Evolutionary conservation across 2,329 filamentous ascomycete species (phyloP), one percentile per base, ranked within the genome.

Genomic region (Xylaria sp.): DNA sequence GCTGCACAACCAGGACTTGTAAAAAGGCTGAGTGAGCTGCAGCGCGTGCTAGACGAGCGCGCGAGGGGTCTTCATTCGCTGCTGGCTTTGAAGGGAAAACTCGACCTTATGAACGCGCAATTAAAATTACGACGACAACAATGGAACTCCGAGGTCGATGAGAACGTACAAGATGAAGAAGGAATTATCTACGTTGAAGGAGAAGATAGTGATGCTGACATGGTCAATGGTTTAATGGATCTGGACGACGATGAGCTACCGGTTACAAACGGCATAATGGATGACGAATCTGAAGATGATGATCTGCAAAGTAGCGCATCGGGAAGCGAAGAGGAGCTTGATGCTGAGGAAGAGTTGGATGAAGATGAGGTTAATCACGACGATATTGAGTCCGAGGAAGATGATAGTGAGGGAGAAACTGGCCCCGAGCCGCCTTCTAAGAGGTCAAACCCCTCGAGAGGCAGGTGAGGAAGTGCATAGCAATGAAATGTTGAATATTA

Each of bases 81-180:
- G 55, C 85, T 99, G 43, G 89, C 94, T 23, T 86, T 99, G 69
- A 98, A 98, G 84, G 96, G 96, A 28, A 97, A 98, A 81, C 86
- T 99, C 39, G 95, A 98, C 78, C 93, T 99, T 89, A 86, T 98
- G 58, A 92, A 96, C 76, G 91, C 93, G 7, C 96, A 99, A 82
- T 91, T 98, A 80, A 89, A 93, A 75, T 83, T 97, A 75, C 87
- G 96, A 59, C 89, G 89, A 70, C 89, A 94, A 81, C 89, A 91
- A 76, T 86, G 81, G 71, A 79, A 84, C 48, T 84, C 85, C 1
- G 85, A 86, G 8, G 84, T 86, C n/a, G 86, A 86, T 12, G 85
- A 83, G 9, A 83, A 84, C 2, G 82, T 88, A 71, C 89, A 89
- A 20, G 84, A 84, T 4, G 83, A 89, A 71, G 89, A 89, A n/a